Conservation (phyloP, 2,329 filamentous ascomycete genomes). For the Colletotrichum spinosum region DNA sequence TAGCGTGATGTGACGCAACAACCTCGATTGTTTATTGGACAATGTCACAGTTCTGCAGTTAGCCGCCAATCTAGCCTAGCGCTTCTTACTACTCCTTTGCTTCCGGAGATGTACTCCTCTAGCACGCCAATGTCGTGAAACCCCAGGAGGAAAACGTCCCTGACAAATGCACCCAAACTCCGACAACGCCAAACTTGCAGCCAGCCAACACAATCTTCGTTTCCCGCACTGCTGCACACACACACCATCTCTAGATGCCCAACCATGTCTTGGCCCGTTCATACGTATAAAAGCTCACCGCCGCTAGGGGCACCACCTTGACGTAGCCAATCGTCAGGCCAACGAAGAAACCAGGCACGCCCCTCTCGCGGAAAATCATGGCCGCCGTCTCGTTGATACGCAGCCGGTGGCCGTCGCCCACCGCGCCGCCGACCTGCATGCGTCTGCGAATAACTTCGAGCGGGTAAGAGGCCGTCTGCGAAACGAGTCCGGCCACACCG, state of each 20-base stretch:
- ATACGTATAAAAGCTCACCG: conserved; percentile 75
- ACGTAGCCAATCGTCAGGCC: conserved; percentile 94
- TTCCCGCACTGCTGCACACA: not conserved
- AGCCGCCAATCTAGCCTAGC: conserved; percentile 31
- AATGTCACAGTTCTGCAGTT: conserved; percentile 17
- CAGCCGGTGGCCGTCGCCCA: conserved; percentile 87
- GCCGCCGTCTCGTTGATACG: conserved; percentile 82
- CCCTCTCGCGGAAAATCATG: conserved; percentile 81
- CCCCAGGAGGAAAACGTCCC: not conserved
- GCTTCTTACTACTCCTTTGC: conserved; percentile 10
- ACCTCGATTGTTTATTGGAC: conserved; percentile 22
- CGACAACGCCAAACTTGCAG: conserved; percentile 32
- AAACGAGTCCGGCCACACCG: conserved; percentile 87
- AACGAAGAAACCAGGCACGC: conserved; percentile 87
- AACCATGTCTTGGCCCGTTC: conserved; percentile 72
- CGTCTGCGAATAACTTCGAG: conserved; percentile 90
- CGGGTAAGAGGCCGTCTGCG: conserved; percentile 93
- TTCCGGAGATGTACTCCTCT: conserved; percentile 16
- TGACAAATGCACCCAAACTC: conserved; percentile 31
- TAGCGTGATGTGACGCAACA: conserved; percentile 11
- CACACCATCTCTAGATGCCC: conserved; percentile 65
- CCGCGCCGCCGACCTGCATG: conserved; percentile 96
- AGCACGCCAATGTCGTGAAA: conserved; percentile 22
- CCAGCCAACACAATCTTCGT: not conserved
- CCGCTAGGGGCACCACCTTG: conserved; percentile 92